Conservation (phyloP, 352 stramenopile genomes). For the Peronospora farinosa region DNA sequence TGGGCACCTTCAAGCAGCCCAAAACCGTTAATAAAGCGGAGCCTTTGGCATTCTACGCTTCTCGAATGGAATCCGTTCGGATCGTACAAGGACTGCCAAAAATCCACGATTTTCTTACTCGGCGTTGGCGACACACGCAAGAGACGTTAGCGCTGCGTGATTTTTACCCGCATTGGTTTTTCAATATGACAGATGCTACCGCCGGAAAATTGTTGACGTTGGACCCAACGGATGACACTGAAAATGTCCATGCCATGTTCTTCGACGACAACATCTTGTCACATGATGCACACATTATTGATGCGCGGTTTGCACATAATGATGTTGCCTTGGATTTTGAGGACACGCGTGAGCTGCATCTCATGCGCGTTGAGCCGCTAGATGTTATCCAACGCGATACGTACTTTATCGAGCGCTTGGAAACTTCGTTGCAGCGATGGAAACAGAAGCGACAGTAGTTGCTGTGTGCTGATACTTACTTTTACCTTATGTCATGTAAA, state of each 20-base stretch:
- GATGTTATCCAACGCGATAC: slow-evolving; percentile 42
- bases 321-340: slow-evolving; percentile 31
- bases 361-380: slow-evolving; percentile 64
- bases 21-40: slow-evolving; percentile 18
- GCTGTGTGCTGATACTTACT: background rate
- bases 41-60: slow-evolving; percentile 36
- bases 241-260: slow-evolving; percentile 47
- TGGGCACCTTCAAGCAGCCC: slow-evolving; percentile 73
- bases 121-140: slow-evolving; percentile 40
- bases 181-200: slow-evolving; percentile 37
- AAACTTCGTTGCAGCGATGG: slow-evolving; percentile 28
- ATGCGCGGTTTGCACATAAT: slow-evolving; percentile 36
- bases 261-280: slow-evolving; percentile 79
- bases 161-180: slow-evolving; percentile 75
- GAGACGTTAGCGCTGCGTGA: slow-evolving; percentile 64
- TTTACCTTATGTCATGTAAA: background rate
- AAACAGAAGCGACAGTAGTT: slow-evolving; percentile 5
- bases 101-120: slow-evolving; percentile 53
- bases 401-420: slow-evolving; percentile 55
- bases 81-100: slow-evolving; percentile 34
- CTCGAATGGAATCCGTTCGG: slow-evolving; percentile 4
- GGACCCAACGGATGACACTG: slow-evolving; percentile 20
- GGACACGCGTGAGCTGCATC: slow-evolving; percentile 32
- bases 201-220: slow-evolving; percentile 59
- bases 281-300: slow-evolving; percentile 68